Evolutionary conservation across 495 filamentous ascomycete genomes (phyloP).

Genomic region (Letharia columbiana): DNA sequence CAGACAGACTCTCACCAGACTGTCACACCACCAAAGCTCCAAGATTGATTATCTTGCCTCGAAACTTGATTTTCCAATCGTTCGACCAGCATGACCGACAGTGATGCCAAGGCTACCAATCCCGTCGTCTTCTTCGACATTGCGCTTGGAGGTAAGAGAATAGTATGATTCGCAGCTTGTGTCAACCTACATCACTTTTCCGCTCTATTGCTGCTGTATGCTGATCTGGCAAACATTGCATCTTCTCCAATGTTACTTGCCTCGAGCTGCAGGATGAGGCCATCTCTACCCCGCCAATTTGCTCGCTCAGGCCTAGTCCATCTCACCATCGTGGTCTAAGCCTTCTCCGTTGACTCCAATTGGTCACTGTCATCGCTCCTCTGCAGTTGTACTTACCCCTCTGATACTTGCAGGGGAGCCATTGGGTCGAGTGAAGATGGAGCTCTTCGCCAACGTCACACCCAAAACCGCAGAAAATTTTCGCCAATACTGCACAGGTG

Average conservation of each 20-base stretch:
- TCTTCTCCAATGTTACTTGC: background rate
- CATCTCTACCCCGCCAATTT: background rate
- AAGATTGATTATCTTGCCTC: background rate
- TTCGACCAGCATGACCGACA: conserved; percentile 17
- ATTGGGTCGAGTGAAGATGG: conserved; percentile 86
- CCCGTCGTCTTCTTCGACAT: conserved; percentile 90
- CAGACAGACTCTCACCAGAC: background rate
- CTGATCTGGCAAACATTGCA: background rate
- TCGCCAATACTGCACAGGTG: conserved; percentile 92
- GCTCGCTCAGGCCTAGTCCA: background rate
- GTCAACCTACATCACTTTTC: conserved; percentile 1
- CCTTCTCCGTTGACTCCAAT: background rate
- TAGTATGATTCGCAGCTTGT: conserved; percentile 11
- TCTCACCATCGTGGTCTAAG: background rate
- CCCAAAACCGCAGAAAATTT: conserved; percentile 95
- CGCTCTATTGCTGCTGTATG: background rate
- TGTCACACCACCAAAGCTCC: background rate
- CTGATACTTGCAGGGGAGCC: conserved; percentile 56
- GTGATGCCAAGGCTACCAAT: conserved; percentile 30
- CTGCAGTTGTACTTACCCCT: background rate
- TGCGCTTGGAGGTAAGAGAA: conserved; percentile 66
- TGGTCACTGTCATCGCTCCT: background rate
- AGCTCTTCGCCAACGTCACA: conserved; percentile 76
- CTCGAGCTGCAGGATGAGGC: background rate
- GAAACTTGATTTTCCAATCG: background rate